These are phyloP conservation scores for Chrysoporthe austroafricana DNA, from an alignment of 2,329 filamentous ascomycete genomes.

Conservation along the genomic window DNA sequence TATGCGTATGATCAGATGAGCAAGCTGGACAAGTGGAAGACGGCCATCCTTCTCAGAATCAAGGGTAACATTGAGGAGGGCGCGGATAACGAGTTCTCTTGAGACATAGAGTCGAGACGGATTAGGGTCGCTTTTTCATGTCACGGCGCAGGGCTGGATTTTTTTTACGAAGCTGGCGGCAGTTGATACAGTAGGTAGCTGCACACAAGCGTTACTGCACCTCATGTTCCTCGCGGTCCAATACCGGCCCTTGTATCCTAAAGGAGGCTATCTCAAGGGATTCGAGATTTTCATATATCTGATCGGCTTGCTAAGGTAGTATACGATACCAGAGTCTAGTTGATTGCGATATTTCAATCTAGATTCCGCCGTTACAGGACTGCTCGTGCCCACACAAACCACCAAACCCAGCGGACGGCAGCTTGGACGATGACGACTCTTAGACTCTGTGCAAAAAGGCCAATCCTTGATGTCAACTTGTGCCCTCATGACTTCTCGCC, in stretches of 20 bases:
- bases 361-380: too few species aligned
- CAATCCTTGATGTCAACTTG: too few species aligned
- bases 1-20: slow-evolving; percentile 91
- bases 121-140: slow-evolving; percentile 2
- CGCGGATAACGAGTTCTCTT: slow-evolving; percentile 44
- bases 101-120: slow-evolving; percentile 11
- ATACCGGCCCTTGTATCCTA: neutral
- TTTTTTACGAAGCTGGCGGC: neutral
- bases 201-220: neutral
- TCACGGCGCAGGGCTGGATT: slow-evolving; percentile 11
- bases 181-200: slow-evolving; percentile 4
- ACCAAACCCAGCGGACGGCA: too few species aligned
- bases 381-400: too few species aligned
- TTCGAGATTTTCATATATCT: neutral
- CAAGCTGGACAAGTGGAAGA: slow-evolving; percentile 98
- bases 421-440: too few species aligned
- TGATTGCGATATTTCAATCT: too few species aligned
- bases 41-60: slow-evolving; percentile 76
- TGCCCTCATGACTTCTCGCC: too few species aligned
- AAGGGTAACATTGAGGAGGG: slow-evolving; percentile 77
- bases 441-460: too few species aligned
- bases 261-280: neutral
- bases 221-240: neutral
- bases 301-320: neutral
- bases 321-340: too few species aligned